A percentile compares a stretch with the other conserved stretches of the same genome.
Evolutionary conservation across 192 early-diverging fungal genomes (phyloP).

Genomic region (Chytriomyces sp.): DNA sequence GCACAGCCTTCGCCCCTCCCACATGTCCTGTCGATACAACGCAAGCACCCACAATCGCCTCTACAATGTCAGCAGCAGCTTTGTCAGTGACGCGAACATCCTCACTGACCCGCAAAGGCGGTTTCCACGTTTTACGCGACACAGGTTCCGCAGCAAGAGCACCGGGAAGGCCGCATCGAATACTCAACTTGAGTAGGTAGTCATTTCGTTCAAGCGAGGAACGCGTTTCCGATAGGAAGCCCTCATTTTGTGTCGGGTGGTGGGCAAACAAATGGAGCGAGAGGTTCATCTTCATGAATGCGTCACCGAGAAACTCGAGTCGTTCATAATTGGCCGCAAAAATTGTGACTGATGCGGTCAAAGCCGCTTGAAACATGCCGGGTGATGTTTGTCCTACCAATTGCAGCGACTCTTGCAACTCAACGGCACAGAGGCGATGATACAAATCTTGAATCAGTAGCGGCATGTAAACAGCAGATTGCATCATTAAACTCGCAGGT

Average conservation of each 20-base stretch:
- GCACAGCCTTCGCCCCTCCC: conserved; percentile 38
- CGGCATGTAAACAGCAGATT: conserved; percentile 35
- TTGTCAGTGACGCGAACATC: conserved; percentile 68
- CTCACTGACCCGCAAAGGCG: neutral
- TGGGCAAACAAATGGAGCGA: conserved; percentile 76
- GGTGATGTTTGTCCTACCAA: conserved; percentile 7
- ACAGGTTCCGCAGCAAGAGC: neutral
- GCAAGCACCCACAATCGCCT: conserved; percentile 80
- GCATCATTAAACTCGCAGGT: conserved; percentile 23
- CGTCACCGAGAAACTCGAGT: conserved; percentile 86
- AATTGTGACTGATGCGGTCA: conserved; percentile 72
- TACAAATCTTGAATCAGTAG: conserved; percentile 39
- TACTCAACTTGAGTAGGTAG: conserved; percentile 18
- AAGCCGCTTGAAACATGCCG: conserved; percentile 50
- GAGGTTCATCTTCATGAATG: conserved; percentile 78
- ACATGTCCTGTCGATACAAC: conserved; percentile 52
- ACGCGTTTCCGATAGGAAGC: conserved; percentile 19
- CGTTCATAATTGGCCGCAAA: conserved; percentile 82
- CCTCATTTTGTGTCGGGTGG: conserved; percentile 51
- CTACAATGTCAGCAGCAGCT: conserved; percentile 81
- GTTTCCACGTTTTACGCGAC: conserved; percentile 29
- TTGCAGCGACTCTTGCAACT: conserved; percentile 35
- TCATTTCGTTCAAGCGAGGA: conserved; percentile 30
- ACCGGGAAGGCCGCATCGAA: conserved; percentile 50
- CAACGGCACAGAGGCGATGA: conserved; percentile 35